Conservation (phyloP, 345 rosid species). For the Tarenaya hassleriana region DNA sequence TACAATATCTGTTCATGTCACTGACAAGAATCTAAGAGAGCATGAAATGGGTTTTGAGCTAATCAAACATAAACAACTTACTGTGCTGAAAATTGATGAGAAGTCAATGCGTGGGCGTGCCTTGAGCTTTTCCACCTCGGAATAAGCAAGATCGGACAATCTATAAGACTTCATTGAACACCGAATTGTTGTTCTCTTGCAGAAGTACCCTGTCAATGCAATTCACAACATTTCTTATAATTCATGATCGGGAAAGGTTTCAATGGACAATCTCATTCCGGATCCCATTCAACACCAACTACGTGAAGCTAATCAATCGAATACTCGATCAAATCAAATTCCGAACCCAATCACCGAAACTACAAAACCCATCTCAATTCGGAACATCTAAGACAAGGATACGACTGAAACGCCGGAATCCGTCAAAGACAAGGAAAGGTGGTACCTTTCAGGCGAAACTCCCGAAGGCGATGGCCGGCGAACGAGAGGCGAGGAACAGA, state of each 20-base stretch:
- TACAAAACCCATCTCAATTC: neutral
- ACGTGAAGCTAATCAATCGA: neutral
- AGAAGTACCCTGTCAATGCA: constrained; percentile 26
- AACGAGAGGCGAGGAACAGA: constrained; percentile 23
- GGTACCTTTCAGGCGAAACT: constrained; percentile 9
- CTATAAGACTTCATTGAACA: constrained; percentile 77
- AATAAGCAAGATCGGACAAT: constrained; percentile 52
- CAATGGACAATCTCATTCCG: neutral
- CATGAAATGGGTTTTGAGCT: neutral
- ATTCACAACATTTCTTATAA: neutral
- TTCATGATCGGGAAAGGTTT: neutral
- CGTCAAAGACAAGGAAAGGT: neutral
- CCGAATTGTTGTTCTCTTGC: constrained; percentile 15
- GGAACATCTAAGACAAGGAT: neutral
- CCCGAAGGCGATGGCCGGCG: neutral
- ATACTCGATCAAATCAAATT: constrained; percentile 1
- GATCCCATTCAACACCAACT: neutral
- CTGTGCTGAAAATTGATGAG: constrained; percentile 58
- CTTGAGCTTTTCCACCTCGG: constrained; percentile 54
- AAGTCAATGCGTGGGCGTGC: constrained; percentile 82
- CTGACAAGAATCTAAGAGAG: neutral
- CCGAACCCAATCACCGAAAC: neutral
- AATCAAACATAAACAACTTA: constrained; percentile 18
- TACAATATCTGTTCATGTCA: neutral
- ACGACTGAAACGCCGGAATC: neutral